These are phyloP conservation scores for Ceratocystis alfenasii DNA, from an alignment of 2,329 filamentous ascomycete species.

Conservation along the genomic window DNA sequence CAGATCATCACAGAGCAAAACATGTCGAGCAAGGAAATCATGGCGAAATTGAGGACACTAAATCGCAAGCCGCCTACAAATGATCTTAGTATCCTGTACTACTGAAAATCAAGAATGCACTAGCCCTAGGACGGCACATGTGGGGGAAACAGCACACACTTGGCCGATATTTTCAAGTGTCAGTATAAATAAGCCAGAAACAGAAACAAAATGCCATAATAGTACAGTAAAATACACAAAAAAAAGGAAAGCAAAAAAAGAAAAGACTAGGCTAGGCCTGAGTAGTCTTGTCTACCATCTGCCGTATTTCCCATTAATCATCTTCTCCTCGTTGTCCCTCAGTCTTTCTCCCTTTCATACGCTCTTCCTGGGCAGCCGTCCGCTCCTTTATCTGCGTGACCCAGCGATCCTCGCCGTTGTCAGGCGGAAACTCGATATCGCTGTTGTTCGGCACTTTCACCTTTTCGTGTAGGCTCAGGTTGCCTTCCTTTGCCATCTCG, in stretches of 20 bases:
- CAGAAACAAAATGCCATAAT: constrained; percentile 11
- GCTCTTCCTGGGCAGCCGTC: constrained; percentile 1
- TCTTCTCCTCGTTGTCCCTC: constrained; percentile 16
- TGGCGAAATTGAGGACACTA: constrained; percentile 53
- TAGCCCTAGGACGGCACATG: neutral
- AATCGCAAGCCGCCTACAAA: constrained; percentile 35
- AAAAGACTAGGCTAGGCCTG: neutral
- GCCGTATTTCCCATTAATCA: neutral
- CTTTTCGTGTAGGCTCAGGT: constrained; percentile 21
- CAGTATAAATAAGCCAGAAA: neutral
- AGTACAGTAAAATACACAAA: constrained; percentile 14
- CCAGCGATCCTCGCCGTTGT: constrained; percentile 17
- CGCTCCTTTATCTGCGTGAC: constrained; percentile 6
- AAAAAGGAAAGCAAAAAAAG: neutral
- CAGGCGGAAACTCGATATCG: constrained; percentile 31
- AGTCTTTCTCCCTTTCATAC: constrained; percentile 23
- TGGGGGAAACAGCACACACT: constrained; percentile 16
- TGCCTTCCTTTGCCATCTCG: constrained; percentile 22
- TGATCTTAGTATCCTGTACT: constrained; percentile 44
- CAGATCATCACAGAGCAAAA: constrained; percentile 70
- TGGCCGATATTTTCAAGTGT: neutral
- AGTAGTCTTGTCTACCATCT: neutral
- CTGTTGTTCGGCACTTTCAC: constrained; percentile 33
- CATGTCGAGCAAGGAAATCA: constrained; percentile 56
- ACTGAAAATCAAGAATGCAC: constrained; percentile 28